A percentile compares a stretch with the other conserved stretches of the same genome.
These are phyloP conservation scores for Colletotrichum scovillei DNA, from an alignment of 2,329 filamentous ascomycete genomes.

Conservation along the genomic window DNA sequence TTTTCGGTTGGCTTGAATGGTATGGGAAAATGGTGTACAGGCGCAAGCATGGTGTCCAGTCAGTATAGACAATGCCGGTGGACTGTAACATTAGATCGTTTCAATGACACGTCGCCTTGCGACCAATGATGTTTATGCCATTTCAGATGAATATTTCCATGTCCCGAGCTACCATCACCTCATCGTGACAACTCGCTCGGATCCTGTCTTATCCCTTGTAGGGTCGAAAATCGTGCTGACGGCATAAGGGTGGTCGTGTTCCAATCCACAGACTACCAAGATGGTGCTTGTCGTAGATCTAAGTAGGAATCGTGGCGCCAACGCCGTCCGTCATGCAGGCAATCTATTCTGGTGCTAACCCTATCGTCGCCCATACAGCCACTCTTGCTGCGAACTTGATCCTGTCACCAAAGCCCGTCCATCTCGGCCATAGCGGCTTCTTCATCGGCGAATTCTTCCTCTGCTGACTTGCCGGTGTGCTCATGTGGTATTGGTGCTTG, in stretches of 20 bases:
- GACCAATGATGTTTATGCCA: constrained; percentile 9
- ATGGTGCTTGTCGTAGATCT: too few relatives aligned
- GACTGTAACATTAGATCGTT: constrained; percentile 20
- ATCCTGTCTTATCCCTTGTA: too few relatives aligned
- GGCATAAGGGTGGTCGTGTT: too few relatives aligned
- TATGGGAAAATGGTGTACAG: constrained; percentile 15
- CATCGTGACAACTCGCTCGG: too few relatives aligned
- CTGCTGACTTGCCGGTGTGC: constrained; percentile 11
- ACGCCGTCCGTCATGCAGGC: too few relatives aligned
- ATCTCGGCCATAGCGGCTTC: constrained; percentile 76
- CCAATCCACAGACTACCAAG: too few relatives aligned
- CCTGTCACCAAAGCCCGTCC: constrained; percentile 61
- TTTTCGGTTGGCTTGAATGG: constrained; percentile 28
- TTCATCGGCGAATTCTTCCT: constrained; percentile 67
- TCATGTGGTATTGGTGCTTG: constrained; percentile 32
- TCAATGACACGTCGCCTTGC: not conserved
- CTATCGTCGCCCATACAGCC: not conserved
- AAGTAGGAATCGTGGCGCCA: not conserved
- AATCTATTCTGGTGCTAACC: not conserved
- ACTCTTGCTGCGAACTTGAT: not conserved
- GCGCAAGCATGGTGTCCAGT: constrained; percentile 3
- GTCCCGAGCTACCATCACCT: not conserved
- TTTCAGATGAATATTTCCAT: not conserved
- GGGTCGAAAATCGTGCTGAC: too few relatives aligned
- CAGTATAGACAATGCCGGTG: not conserved